A percentile compares a stretch with the other conserved stretches of the same genome.
Conservation (phyloP, 2,329 filamentous ascomycete species). For the Exophiala dermatitidis region DNA sequence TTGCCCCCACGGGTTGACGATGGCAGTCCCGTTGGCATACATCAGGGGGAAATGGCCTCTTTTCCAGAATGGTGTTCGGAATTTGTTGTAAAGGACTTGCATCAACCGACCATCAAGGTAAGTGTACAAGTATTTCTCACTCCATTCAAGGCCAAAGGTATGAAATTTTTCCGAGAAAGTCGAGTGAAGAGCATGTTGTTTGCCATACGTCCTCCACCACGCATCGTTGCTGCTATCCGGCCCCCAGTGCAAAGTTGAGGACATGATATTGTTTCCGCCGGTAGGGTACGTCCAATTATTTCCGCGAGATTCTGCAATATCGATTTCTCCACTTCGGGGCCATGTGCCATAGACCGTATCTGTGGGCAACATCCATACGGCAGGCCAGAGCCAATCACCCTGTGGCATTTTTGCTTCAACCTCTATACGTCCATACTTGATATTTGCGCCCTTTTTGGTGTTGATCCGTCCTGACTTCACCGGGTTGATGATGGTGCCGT, state of each 20-base stretch:
- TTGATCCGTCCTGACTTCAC: conserved; percentile 71
- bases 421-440: conserved; percentile 76
- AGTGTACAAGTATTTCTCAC: conserved; percentile 78
- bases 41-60: conserved; percentile 61
- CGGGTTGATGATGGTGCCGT: conserved; percentile 69
- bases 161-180: conserved; percentile 65
- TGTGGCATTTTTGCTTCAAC: conserved; percentile 67
- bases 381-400: conserved; percentile 85
- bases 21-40: conserved; percentile 57
- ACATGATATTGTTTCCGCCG: conserved; percentile 74
- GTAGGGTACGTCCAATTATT: conserved; percentile 71
- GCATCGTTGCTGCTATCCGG: conserved; percentile 64
- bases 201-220: conserved; percentile 78
- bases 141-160: conserved; percentile 79
- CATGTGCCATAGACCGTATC: conserved; percentile 65
- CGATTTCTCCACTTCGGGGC: conserved; percentile 76
- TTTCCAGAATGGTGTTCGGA: conserved; percentile 60
- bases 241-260: conserved; percentile 76
- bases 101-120: conserved; percentile 74
- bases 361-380: conserved; percentile 83
- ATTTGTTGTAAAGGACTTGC: conserved; percentile 73
- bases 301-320: conserved; percentile 71
- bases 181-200: conserved; percentile 65
- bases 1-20: conserved; percentile 57
- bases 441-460: conserved; percentile 60